These are phyloP conservation scores for Penicillium rolfsii DNA, from an alignment of 2,329 filamentous ascomycete genomes.

Conservation along the genomic window DNA sequence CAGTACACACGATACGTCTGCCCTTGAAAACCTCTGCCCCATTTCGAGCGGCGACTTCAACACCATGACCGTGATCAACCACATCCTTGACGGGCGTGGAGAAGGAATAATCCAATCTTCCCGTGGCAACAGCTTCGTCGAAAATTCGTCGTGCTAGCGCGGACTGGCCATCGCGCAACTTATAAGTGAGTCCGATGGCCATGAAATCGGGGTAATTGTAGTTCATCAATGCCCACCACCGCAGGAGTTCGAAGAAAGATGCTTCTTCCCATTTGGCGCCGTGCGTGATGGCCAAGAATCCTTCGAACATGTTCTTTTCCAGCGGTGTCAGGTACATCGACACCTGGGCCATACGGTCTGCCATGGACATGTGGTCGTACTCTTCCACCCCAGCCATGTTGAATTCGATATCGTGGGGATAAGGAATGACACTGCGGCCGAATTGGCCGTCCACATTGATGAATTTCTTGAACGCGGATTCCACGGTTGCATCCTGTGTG, in stretches of 20 bases:
- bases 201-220: constrained; percentile 3
- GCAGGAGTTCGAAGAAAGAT: constrained; percentile 8
- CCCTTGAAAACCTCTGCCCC: background rate
- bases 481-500: background rate
- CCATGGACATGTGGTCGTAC: constrained; percentile 8
- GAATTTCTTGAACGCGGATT: constrained; percentile 5
- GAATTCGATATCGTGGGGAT: constrained; percentile 7
- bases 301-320: constrained; percentile 6
- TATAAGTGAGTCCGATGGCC: constrained; percentile 7
- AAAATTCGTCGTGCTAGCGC: background rate
- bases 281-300: background rate
- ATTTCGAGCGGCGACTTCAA: background rate
- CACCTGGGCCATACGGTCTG: constrained; percentile 9
- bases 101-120: constrained; percentile 2
- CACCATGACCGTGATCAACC: background rate
- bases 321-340: background rate
- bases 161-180: constrained; percentile 9
- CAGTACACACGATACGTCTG: constrained; percentile 2
- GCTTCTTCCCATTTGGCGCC: constrained; percentile 9
- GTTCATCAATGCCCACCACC: constrained; percentile 11
- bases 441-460: constrained; percentile 7
- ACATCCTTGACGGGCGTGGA: background rate
- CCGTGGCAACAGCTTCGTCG: constrained; percentile 8
- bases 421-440: constrained; percentile 7
- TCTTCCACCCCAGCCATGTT: constrained; percentile 3